Base-by-base conservation (phyloP, 2,329 filamentous ascomycete species). In the Macrophomina tecta region DNA sequence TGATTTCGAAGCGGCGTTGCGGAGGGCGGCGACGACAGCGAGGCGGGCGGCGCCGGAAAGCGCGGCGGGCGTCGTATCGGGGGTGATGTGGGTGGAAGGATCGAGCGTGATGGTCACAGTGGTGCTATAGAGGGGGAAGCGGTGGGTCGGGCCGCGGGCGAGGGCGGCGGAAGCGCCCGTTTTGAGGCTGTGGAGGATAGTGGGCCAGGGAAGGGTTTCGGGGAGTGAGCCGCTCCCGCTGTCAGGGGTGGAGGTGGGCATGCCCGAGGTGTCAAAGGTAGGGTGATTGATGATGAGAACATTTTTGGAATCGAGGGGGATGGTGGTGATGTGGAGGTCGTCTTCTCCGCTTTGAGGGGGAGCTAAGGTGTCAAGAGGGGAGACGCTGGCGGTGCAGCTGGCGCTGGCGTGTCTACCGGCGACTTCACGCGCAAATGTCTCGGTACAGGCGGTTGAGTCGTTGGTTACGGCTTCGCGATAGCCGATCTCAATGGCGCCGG, bases 401-500 rank as follows among this genome's bases (percentile, higher is more conserved):
- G 92, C 94, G 75, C 89, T 93, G 8, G 92, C 91, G 51, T 87
- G 82, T 74, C 93, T 94, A 52, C 93, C 91, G 6, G 91, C 92
- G 23, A 97, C 87, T 4, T 91, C 88, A 51, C 89, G 90, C 72
- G 97, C 93, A 73, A 93, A 93, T 4, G 89, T 81, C 63, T 86
- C 85, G 30, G 85, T 87, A 45, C 89, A 84, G 0, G 86, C 80
- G 0, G 77, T 75, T 0, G 89, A 90, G 0, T 84, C 73, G 3
- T 82, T 81, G 0, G 88, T 87, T 9, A 95, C 82, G 56, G 89
- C 90, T 80, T 99, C 95, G 65, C 96, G 90, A 79, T 98, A 99
- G 71, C 96, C 93, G 68, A 99, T 97, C 73, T 97, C 92, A 69
- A 99, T 97, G 64, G 89, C 90, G 12, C 94, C 94, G 83, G 97